Conservation (phyloP, 371 early-diverging fungal species). For the Encephalitozoon intestinalis region DNA sequence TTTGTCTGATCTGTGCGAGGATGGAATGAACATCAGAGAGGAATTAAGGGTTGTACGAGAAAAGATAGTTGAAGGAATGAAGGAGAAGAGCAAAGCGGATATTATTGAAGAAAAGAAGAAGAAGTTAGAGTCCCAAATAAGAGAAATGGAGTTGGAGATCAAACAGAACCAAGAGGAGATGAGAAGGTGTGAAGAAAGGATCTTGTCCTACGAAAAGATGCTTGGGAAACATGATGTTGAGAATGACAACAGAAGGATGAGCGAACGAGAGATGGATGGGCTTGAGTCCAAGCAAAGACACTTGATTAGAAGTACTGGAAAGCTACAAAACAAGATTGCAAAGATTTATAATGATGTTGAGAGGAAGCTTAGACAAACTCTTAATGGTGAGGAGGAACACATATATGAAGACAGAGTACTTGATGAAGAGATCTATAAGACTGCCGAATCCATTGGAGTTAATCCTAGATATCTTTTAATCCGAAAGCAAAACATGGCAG, state of each 20-base stretch:
- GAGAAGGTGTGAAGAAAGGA: constrained; percentile 49
- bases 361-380: neutral
- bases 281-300: constrained; percentile 37
- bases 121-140: constrained; percentile 62
- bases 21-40: constrained; percentile 4
- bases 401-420: neutral
- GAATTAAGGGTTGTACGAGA: constrained; percentile 9
- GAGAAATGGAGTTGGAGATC: constrained; percentile 24
- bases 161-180: constrained; percentile 36
- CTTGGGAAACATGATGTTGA: constrained; percentile 48
- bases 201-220: constrained; percentile 4
- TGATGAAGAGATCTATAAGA: neutral
- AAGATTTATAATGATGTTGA: neutral
- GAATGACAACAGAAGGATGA: constrained; percentile 50
- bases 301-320: constrained; percentile 23
- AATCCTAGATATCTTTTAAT: neutral
- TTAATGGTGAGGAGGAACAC: neutral
- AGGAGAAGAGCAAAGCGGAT: constrained; percentile 60
- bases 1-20: constrained; percentile 52
- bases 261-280: constrained; percentile 32
- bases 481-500: neutral
- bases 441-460: neutral
- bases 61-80: constrained; percentile 18
- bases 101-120: constrained; percentile 62
- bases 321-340: constrained; percentile 8